phyloP scores from a whole-genome alignment of 2,329 filamentous ascomycete genomes.

The Hymenotorrendiella dingleyae region DNA sequence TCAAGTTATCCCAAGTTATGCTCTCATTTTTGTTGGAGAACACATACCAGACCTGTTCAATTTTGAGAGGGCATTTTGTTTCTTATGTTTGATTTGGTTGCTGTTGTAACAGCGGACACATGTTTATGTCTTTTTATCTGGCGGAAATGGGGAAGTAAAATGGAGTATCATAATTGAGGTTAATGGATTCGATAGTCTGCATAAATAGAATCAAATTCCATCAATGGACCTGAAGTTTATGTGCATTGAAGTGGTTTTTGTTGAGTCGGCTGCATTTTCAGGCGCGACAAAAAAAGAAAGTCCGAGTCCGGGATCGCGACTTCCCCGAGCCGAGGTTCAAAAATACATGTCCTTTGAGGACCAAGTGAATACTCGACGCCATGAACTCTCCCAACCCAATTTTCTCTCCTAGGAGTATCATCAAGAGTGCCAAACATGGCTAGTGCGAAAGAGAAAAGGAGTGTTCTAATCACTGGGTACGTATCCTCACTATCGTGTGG shows the following conservation, averaged over 20 bases:
- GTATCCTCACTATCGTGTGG: no score
- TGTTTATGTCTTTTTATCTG: constrained; percentile 1
- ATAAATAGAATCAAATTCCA: constrained; percentile 4
- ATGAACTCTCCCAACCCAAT: no score
- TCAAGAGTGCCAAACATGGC: no score
- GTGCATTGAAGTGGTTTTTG: no score
- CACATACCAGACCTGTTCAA: constrained; percentile 6
- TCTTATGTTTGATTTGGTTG: constrained; percentile 7
- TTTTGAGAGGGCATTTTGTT: constrained; percentile 7
- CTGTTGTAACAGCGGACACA: constrained; percentile 1
- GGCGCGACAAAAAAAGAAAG: no score
- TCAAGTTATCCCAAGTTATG: background rate
- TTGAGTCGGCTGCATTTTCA: no score
- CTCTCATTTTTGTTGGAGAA: constrained; percentile 5
- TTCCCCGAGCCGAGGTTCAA: no score
- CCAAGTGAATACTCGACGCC: no score
- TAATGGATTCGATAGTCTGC: constrained; percentile 1
- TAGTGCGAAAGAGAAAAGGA: background rate
- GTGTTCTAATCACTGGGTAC: constrained; percentile 20
- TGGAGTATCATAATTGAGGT: background rate
- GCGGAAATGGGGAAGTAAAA: background rate
- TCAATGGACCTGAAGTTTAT: no score
- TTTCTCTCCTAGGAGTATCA: no score
- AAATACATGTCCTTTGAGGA: no score
- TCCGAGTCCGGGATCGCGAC: no score